These are phyloP conservation scores for Malassezia restricta DNA, from an alignment of 1,284 basidiomycete genomes.

Conservation along the genomic window DNA sequence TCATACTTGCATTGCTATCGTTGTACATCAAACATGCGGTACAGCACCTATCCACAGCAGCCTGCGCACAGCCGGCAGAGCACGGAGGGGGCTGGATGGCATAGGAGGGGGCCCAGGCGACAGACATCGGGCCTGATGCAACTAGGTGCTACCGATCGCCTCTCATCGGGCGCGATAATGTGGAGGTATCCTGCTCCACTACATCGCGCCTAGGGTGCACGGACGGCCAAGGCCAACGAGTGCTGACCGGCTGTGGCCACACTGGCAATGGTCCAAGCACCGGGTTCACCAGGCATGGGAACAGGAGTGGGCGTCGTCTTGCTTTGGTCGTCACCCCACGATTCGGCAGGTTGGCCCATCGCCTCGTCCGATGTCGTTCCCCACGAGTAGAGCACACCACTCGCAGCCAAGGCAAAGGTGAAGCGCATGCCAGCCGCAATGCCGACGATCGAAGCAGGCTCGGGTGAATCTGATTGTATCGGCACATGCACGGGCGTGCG, in stretches of 20 bases:
- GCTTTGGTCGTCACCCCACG: conserved; percentile 47
- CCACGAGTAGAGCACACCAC: conserved; percentile 72
- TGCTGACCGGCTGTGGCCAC: conserved; percentile 50
- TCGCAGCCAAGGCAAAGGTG: conserved; percentile 65
- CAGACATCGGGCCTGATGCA: too few species aligned
- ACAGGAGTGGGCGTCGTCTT: conserved; percentile 57
- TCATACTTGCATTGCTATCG: too few species aligned
- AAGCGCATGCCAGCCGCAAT: conserved; percentile 68
- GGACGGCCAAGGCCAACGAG: conserved; percentile 46
- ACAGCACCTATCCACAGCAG: too few species aligned
- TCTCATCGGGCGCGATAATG: too few species aligned
- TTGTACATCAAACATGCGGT: too few species aligned
- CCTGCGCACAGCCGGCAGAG: too few species aligned
- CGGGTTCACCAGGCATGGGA: conserved; percentile 50
- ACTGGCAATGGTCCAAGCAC: conserved; percentile 47
- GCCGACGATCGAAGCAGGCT: conserved; percentile 51
- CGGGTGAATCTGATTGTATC: conserved; percentile 42
- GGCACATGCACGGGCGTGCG: conserved; percentile 33
- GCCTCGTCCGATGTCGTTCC: conserved; percentile 59
- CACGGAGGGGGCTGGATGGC: too few species aligned
- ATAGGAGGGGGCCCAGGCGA: too few species aligned
- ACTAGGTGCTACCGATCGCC: too few species aligned
- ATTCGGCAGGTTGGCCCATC: conserved; percentile 47
- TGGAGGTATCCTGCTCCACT: too few species aligned
- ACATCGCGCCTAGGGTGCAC: neutral